A percentile compares a stretch with the other conserved stretches of the same genome.
Conservation (phyloP, 2,329 filamentous ascomycete genomes). For the Penicillium psychrosexuale region DNA sequence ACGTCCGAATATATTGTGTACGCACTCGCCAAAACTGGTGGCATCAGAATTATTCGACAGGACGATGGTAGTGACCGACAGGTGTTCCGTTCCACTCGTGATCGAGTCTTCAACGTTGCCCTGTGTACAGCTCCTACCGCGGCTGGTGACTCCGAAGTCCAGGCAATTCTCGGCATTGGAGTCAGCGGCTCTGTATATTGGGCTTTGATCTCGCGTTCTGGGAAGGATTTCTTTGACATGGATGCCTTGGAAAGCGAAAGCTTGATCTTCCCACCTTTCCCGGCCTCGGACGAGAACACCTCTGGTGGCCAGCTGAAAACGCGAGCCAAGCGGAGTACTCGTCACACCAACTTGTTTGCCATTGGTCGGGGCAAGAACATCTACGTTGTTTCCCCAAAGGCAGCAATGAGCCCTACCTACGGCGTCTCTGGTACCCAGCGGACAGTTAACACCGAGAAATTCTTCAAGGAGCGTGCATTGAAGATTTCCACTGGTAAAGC, state of each 20-base stretch:
- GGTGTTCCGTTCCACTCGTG: slow-evolving; percentile 84
- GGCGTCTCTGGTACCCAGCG: slow-evolving; percentile 51
- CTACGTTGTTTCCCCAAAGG: slow-evolving; percentile 70
- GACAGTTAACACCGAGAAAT: slow-evolving; percentile 79
- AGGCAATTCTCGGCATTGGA: slow-evolving; percentile 86
- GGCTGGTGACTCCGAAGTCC: slow-evolving; percentile 57
- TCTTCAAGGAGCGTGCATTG: slow-evolving; percentile 79
- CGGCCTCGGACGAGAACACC: slow-evolving; percentile 81
- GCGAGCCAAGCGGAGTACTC: slow-evolving; percentile 81
- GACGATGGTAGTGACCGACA: slow-evolving; percentile 89
- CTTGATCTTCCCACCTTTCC: slow-evolving; percentile 83
- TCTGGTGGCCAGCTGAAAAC: slow-evolving; percentile 94
- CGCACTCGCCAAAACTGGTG: slow-evolving; percentile 87
- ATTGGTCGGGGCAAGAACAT: slow-evolving; percentile 95
- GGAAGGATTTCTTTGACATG: slow-evolving; percentile 76
- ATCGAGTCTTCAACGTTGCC: slow-evolving; percentile 91
- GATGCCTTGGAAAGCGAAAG: slow-evolving; percentile 78
- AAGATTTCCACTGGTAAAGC: slow-evolving; percentile 97
- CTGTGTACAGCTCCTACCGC: slow-evolving; percentile 66
- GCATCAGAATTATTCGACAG: slow-evolving; percentile 88
- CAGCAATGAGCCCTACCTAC: slow-evolving; percentile 52
- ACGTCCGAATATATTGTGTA: slow-evolving; percentile 91
- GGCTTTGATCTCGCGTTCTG: slow-evolving; percentile 72
- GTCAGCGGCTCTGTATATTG: slow-evolving; percentile 97
- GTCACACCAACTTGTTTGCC: slow-evolving; percentile 89